These are phyloP conservation scores for Leccinum rimulosum DNA, from an alignment of 768 basidiomycete species.

Conservation along the genomic window DNA sequence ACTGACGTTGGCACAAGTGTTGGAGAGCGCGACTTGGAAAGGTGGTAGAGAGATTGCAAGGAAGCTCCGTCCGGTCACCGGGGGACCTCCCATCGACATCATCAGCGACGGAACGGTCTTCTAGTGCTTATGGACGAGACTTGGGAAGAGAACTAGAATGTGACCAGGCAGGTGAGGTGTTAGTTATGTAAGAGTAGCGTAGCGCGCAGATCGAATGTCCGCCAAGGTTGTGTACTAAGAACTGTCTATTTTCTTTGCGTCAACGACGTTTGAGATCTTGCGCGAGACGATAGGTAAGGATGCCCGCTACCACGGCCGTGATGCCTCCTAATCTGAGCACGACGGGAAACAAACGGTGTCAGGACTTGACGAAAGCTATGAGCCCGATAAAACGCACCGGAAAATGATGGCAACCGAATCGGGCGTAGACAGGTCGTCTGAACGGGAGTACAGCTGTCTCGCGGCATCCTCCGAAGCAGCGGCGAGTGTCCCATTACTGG, in stretches of 20 bases:
- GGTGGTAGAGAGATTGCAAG: constrained; percentile 92
- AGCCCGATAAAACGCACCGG: constrained; percentile 41
- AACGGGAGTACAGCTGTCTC: constrained; percentile 12
- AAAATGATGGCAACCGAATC: constrained; percentile 83
- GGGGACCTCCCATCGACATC: constrained; percentile 86
- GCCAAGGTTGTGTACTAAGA: background rate
- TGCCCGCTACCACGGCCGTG: constrained; percentile 51
- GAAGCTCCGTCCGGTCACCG: constrained; percentile 63
- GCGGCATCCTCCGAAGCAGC: constrained; percentile 4
- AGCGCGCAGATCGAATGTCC: background rate
- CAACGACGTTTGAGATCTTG: constrained; percentile 43
- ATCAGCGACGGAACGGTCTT: constrained; percentile 85
- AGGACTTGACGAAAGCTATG: background rate
- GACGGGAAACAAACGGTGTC: background rate
- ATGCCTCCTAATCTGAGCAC: constrained; percentile 52
- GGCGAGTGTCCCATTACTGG: constrained; percentile 8
- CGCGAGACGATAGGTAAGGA: constrained; percentile 54
- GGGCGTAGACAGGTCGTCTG: constrained; percentile 30
- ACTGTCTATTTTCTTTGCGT: background rate
- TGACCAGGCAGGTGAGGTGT: background rate
- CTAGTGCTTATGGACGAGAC: constrained; percentile 27
- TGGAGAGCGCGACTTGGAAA: constrained; percentile 97
- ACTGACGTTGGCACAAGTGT: constrained; percentile 79
- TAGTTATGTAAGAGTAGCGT: background rate
- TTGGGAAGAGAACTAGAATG: background rate